Percentiles rank a stretch among this genome's conserved stretches.
Evolutionary conservation across 2,329 filamentous ascomycete genomes (phyloP).

Genomic region (Elsinoe perseae): DNA sequence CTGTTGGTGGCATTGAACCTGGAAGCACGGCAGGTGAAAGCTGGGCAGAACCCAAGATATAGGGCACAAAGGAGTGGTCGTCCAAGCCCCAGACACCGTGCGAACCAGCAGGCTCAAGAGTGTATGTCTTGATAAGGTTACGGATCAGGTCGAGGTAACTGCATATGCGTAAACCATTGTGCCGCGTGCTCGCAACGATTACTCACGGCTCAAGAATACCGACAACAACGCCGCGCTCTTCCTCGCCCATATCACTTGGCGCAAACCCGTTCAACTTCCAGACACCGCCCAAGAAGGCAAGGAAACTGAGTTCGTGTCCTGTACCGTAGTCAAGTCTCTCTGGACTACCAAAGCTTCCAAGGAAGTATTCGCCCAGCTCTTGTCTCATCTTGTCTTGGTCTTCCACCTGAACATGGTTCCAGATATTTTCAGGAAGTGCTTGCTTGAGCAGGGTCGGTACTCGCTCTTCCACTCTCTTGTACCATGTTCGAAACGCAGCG

Average conservation of each 20-base stretch:
- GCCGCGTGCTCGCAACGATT: conserved; percentile 23
- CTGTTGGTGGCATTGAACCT: conserved; percentile 50
- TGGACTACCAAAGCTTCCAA: conserved; percentile 79
- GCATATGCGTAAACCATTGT: neutral
- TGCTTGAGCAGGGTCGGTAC: conserved; percentile 50
- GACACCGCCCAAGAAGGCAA: conserved; percentile 80
- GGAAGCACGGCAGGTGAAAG: conserved; percentile 63
- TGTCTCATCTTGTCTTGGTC: conserved; percentile 38
- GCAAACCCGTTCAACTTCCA: conserved; percentile 85
- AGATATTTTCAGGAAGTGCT: conserved; percentile 46
- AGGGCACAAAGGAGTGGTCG: conserved; percentile 88
- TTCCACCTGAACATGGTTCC: conserved; percentile 28
- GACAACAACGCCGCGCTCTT: conserved; percentile 73
- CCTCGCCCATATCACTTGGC: conserved; percentile 45
- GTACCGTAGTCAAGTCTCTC: conserved; percentile 93
- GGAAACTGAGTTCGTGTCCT: conserved; percentile 88
- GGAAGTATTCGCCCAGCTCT: conserved; percentile 70
- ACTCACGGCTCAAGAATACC: conserved; percentile 73
- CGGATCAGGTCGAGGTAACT: conserved; percentile 77
- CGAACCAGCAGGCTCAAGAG: conserved; percentile 86
- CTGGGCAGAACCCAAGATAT: conserved; percentile 92
- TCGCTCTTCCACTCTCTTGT: conserved; percentile 57
- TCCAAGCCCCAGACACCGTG: conserved; percentile 99
- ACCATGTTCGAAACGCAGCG: conserved; percentile 80
- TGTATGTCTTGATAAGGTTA: conserved; percentile 80